Percentiles rank a stretch among this genome's conserved stretches.
These are phyloP conservation scores for Dactylellina sp. DNA, from an alignment of 2,329 filamentous ascomycete species.

Conservation along the genomic window DNA sequence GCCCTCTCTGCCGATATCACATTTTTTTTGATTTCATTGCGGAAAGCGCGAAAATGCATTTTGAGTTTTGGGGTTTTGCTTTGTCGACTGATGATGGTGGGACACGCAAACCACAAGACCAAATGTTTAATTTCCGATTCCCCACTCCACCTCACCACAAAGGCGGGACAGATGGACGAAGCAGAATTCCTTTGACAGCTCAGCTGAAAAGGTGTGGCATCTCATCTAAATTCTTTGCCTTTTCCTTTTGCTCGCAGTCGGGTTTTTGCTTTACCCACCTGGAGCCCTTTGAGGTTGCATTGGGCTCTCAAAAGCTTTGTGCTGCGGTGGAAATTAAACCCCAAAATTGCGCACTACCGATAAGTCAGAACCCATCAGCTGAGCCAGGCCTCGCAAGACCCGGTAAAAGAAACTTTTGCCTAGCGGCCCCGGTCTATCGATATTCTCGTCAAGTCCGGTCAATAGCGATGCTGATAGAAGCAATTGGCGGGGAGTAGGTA, in stretches of 20 bases:
- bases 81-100: slow-evolving; percentile 18
- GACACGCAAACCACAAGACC: slow-evolving; percentile 13
- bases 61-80: background rate
- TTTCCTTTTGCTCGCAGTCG: slow-evolving; percentile 21
- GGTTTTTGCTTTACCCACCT: slow-evolving; percentile 8
- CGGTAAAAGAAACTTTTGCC: background rate
- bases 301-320: slow-evolving; percentile 28
- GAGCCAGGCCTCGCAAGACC: slow-evolving; percentile 1
- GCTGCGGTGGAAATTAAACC: slow-evolving; percentile 51
- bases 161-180: slow-evolving; percentile 25
- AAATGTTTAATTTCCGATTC: slow-evolving; percentile 51
- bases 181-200: slow-evolving; percentile 45
- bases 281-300: slow-evolving; percentile 15
- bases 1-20: slow-evolving; percentile 40
- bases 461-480: slow-evolving; percentile 13
- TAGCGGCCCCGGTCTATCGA: too few relatives aligned
- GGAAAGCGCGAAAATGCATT: slow-evolving; percentile 22
- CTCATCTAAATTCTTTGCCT: slow-evolving; percentile 22
- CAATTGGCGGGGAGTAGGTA: slow-evolving; percentile 14
- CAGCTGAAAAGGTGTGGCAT: slow-evolving; percentile 28
- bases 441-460: slow-evolving; percentile 4
- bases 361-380: slow-evolving; percentile 41
- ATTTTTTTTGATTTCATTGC: slow-evolving; percentile 27
- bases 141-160: slow-evolving; percentile 21
- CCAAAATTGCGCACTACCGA: slow-evolving; percentile 42